Evolutionary conservation across 768 basidiomycete species (phyloP), one percentile per base, ranked within the genome.

Genomic region (Podaxis pistillaris): DNA sequence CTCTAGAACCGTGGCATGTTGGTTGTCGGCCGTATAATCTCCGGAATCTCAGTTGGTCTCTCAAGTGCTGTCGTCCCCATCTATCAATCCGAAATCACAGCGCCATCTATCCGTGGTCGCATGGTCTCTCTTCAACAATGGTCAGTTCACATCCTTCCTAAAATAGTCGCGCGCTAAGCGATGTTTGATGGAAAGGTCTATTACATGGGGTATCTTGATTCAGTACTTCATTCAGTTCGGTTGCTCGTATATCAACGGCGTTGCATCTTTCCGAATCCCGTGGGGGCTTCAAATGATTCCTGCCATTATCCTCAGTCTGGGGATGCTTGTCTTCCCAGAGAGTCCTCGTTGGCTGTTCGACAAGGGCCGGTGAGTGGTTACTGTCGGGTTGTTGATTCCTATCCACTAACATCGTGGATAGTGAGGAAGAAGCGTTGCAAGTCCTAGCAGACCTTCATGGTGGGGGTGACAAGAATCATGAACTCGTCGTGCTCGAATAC

Each of bases 201-300:
- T 89, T 68, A 89, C 89, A 0, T 90, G 90, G 87, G 88, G 88
- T 74, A 90, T 90, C 69, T 76, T 89, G 66, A 73, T 91, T 49
- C 89, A 90, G 65, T 86, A 91, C 75, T 90, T 90, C 71, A 81
- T 90, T 65, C 84, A 89, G 66, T 89, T 90, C 63, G 89, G 88
- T 8, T 88, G 86, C 70, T 90, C 88, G 7, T 87, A 87, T 71
- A 88, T 91, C 70, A 73, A 86, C 19, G 87, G 89, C 36, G 78
- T 71, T 12, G 88, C 88, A 0, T 89, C 89, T 0, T 92, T 91
- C 82, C 86, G 90, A 26, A 87, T 92, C 66, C 90, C 90, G 9
- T 90, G 89, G 89, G 87, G 87, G 60, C 74, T 92, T 28, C 91
- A 92, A 70, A 82, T 89, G 78, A 90, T 93, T 57, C 90, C 90